Evolutionary conservation across 331 rosid genomes (phyloP), one percentile per base, ranked within the genome.

Genomic region (Cydonia oblonga): DNA sequence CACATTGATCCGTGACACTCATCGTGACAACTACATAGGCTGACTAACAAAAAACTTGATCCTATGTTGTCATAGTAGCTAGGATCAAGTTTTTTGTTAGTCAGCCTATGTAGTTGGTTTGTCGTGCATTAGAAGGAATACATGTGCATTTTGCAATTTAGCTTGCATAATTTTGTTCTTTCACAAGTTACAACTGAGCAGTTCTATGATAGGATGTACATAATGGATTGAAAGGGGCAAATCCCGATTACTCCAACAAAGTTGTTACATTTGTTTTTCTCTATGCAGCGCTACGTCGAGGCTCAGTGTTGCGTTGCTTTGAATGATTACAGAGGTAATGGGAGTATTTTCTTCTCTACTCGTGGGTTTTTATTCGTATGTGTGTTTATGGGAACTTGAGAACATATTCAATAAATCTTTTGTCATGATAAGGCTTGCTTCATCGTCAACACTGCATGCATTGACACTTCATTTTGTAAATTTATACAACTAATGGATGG

Each of bases 251-350:
- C 56, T 57, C 6, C 75, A n/a, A 22, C 40, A 68, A 2, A 22
- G 51, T 44, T 22, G 19, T 65, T 71, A 61, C 49, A 16, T 18
- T 69, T 70, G 18, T 28, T 57, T 38, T 60, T 49, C 20, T 76
- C 29, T 44, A 46, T 83, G 84, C 84, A 95, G 99, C 92, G 99
- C 32, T 95, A 95, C 75, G 96, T 91, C 63, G 99, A 95, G 85
- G 97, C 97, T 80, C 99, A 91, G 66, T 95, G 99, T 80, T 89
- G 89, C 76, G 73, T 95, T 61, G 92, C 96, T 69, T 84, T 93
- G 71, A 95, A 95, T 78, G 96, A 91, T 82, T 91, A 91, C 79
- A 95, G 87, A 87, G 99, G 99, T 95, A 81, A 82, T 83, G 20
- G 72, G 70, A 68, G 51, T 58, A 33, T 51, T 29, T 56, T 33